These are phyloP conservation scores for Wickerhamiella occidentalis DNA, from an alignment of 805 yeast species.

Conservation along the genomic window DNA sequence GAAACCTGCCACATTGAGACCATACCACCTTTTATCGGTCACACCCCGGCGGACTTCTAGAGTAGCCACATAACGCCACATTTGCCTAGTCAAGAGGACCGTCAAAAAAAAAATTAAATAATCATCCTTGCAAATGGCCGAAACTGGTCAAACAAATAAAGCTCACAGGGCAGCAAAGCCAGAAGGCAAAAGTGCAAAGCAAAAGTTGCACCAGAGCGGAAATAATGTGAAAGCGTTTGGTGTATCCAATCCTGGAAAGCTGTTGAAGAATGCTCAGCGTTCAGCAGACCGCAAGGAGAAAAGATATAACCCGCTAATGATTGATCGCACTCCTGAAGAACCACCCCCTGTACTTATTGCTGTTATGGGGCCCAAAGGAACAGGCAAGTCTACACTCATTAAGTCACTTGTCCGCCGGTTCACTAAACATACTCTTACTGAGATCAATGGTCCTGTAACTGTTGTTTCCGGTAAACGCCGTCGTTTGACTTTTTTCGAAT, in stretches of 20 bases:
- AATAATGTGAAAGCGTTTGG: slow-evolving; percentile 75
- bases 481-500: slow-evolving; percentile 84
- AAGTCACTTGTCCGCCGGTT: slow-evolving; percentile 77
- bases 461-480: slow-evolving; percentile 92
- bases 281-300: slow-evolving; percentile 71
- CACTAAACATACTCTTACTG: slow-evolving; percentile 74
- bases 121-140: background rate
- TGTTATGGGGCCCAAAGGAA: slow-evolving; percentile 97
- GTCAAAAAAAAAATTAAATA: slow-evolving; percentile 5
- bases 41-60: too few species aligned
- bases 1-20: too few species aligned
- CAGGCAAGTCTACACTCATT: slow-evolving; percentile 90
- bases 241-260: slow-evolving; percentile 71
- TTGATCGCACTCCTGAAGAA: slow-evolving; percentile 92
- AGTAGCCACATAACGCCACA: too few species aligned
- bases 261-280: slow-evolving; percentile 73
- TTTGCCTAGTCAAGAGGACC: background rate
- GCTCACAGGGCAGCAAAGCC: slow-evolving; percentile 8
- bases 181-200: slow-evolving; percentile 52
- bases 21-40: too few species aligned
- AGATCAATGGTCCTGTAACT: slow-evolving; percentile 91
- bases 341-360: slow-evolving; percentile 96
- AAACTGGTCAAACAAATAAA: slow-evolving; percentile 5
- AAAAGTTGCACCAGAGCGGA: slow-evolving; percentile 81
- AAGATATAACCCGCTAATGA: slow-evolving; percentile 92